Conservation (phyloP, 129 eudicot genomes). For the Saussurea involucrata region DNA sequence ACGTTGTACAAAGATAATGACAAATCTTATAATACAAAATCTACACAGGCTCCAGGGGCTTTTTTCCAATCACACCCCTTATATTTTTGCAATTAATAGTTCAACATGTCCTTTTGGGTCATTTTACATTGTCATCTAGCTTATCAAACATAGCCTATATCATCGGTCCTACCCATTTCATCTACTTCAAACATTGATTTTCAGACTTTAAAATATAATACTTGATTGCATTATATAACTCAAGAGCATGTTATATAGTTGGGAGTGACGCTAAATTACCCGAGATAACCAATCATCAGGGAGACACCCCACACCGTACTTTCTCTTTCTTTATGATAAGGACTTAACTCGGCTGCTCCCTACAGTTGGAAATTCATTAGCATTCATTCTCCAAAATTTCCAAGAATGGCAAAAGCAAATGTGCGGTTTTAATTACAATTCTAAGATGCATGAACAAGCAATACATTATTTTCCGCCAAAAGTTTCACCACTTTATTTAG, state of each 20-base stretch:
- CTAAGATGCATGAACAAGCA: not conserved
- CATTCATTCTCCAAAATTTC: not conserved
- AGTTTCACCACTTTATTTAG: too few relatives aligned
- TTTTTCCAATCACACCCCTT: not conserved
- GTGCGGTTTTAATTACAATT: not conserved
- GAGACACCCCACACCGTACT: constrained; percentile 98
- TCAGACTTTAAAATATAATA: not conserved
- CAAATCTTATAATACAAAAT: not conserved
- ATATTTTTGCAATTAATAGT: not conserved
- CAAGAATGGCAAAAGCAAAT: not conserved
- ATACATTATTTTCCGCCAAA: too few relatives aligned
- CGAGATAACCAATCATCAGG: constrained; percentile 92
- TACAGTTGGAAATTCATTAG: constrained; percentile 15
- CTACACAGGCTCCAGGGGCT: not conserved
- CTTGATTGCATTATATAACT: not conserved
- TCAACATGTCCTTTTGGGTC: not conserved
- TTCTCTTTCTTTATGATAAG: constrained; percentile 74
- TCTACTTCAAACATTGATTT: not conserved
- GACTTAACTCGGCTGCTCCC: constrained; percentile 74
- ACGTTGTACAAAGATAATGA: not conserved
- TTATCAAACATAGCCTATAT: not conserved
- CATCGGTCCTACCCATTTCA: not conserved
- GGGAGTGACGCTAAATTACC: constrained; percentile 41
- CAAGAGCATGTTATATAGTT: not conserved
- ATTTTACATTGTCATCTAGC: not conserved